Evolutionary conservation across 805 yeast genomes (phyloP).

Genomic region (Candida ficus): DNA sequence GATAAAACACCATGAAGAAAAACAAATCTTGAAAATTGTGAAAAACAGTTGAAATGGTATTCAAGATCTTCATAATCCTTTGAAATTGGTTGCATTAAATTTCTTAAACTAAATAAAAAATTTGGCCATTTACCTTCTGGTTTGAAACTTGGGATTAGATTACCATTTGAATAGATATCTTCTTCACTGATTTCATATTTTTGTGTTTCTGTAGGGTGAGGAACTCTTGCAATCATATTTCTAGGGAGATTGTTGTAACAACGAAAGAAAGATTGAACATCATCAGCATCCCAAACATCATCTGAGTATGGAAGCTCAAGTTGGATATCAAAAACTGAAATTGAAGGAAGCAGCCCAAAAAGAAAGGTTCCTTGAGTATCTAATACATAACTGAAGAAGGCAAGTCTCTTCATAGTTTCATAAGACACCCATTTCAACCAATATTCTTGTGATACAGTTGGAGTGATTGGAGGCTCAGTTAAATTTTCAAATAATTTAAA

Average conservation of each 20-base stretch:
- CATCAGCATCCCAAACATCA: constrained; percentile 36
- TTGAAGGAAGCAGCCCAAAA: constrained; percentile 22
- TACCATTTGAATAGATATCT: constrained; percentile 13
- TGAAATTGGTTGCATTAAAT: constrained; percentile 28
- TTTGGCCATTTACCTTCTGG: constrained; percentile 32
- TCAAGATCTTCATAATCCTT: constrained; percentile 18
- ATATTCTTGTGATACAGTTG: background rate
- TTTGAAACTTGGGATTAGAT: constrained; percentile 23
- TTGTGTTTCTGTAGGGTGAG: background rate
- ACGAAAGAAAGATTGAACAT: constrained; percentile 18
- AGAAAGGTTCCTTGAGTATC: constrained; percentile 38
- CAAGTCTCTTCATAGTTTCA: constrained; percentile 39
- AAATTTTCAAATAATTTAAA: constrained; percentile 10
- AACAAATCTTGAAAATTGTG: constrained; percentile 30
- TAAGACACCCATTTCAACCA: constrained; percentile 45
- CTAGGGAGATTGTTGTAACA: background rate
- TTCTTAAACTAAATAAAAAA: constrained; percentile 29
- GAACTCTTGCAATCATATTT: constrained; percentile 2
- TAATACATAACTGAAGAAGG: constrained; percentile 36
- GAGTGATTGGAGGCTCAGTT: background rate
- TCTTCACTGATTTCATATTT: constrained; percentile 11
- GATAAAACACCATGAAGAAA: constrained; percentile 31
- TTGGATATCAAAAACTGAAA: constrained; percentile 36
- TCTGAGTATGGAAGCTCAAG: constrained; percentile 42
- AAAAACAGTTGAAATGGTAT: constrained; percentile 30